phyloP scores from a whole-genome alignment of 2,329 filamentous ascomycete genomes.

The Xylariaceae sp. region DNA sequence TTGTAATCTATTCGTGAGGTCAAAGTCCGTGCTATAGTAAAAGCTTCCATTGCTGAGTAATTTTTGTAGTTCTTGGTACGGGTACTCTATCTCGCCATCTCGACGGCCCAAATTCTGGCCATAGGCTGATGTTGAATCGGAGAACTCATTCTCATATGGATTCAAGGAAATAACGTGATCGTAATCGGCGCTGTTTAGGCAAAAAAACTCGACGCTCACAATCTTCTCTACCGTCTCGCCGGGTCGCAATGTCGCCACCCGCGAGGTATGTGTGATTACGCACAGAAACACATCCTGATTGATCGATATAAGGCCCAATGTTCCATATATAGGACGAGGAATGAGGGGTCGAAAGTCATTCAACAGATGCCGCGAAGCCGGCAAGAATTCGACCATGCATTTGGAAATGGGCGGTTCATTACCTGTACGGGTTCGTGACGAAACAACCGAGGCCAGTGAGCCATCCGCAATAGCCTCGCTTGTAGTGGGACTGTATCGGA shows the following conservation, averaged over 20 bases:
- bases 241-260: conserved; percentile 81
- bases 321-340: conserved; percentile 78
- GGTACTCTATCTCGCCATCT: conserved; percentile 80
- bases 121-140: conserved; percentile 55
- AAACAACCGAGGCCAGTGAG: conserved; percentile 60
- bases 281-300: conserved; percentile 87
- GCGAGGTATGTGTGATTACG: conserved; percentile 79
- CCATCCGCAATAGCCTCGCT: conserved; percentile 64
- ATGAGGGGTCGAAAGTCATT: conserved; percentile 78
- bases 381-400: conserved; percentile 89
- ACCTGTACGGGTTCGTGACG: conserved; percentile 50
- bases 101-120: conserved; percentile 63
- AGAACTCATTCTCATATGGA: conserved; percentile 54
- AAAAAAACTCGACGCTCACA: conserved; percentile 87
- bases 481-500: conserved; percentile 76
- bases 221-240: conserved; percentile 92
- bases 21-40: conserved; percentile 98
- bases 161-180: conserved; percentile 73
- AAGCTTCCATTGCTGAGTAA: conserved; percentile 92
- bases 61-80: conserved; percentile 89
- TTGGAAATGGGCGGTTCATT: conserved; percentile 57
- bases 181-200: conserved; percentile 84
- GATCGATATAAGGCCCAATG: conserved; percentile 84
- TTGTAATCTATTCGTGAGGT: conserved; percentile 91
- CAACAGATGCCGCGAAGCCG: conserved; percentile 68